phyloP scores from a whole-genome alignment of 768 basidiomycete species.

The Xerocomus potaroensis region DNA sequence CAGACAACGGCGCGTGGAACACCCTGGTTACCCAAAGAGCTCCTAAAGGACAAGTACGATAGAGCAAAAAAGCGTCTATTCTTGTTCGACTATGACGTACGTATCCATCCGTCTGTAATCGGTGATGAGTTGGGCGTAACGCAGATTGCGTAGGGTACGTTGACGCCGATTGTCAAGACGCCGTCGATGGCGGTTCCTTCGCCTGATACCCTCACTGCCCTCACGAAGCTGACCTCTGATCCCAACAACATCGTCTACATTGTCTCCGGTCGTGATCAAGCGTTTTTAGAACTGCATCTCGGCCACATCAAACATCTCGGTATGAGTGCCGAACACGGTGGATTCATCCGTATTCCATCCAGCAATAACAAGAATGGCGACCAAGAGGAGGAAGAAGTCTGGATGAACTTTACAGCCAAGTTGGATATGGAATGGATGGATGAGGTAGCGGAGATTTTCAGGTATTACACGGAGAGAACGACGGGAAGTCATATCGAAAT shows the following conservation, averaged over 20 bases:
- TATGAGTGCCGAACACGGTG: constrained; percentile 94
- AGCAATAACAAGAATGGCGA: constrained; percentile 18
- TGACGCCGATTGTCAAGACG: constrained; percentile 94
- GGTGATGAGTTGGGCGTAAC: neutral
- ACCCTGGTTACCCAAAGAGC: constrained; percentile 69
- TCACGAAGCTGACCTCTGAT: constrained; percentile 68
- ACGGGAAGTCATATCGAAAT: constrained; percentile 94
- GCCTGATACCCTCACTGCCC: constrained; percentile 64
- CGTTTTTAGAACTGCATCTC: constrained; percentile 87
- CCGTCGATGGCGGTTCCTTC: constrained; percentile 87
- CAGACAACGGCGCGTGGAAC: constrained; percentile 80
- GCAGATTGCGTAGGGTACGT: constrained; percentile 63
- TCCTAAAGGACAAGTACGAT: constrained; percentile 57
- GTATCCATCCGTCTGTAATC: constrained; percentile 25
- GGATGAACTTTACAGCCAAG: constrained; percentile 86
- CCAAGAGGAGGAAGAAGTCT: constrained; percentile 34
- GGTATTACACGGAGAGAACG: constrained; percentile 95
- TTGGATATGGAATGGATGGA: constrained; percentile 98
- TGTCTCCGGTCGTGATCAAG: constrained; percentile 93
- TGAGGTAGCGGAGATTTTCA: constrained; percentile 94
- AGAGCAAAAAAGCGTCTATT: constrained; percentile 79
- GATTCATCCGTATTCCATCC: constrained; percentile 79
- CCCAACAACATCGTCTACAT: constrained; percentile 93
- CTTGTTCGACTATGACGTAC: constrained; percentile 93
- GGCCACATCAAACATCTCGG: constrained; percentile 81